Conservation (phyloP, 805 yeast species). For the Pichia ethanolica region DNA sequence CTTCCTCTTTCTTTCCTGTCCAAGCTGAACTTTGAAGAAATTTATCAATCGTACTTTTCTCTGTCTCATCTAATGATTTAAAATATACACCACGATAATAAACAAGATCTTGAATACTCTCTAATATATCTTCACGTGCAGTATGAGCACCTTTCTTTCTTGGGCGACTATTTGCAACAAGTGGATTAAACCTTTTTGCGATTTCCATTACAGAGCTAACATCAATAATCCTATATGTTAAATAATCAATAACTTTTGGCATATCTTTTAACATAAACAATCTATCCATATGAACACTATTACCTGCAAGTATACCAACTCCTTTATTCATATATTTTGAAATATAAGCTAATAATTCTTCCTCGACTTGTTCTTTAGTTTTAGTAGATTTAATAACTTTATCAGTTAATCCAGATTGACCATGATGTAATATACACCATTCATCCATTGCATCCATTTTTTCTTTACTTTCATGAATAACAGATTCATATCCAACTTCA, state of each 20-base stretch:
- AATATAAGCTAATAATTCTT: conserved; percentile 57
- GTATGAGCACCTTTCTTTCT: conserved; percentile 70
- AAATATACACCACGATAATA: conserved; percentile 72
- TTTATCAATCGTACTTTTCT: not conserved
- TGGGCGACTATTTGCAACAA: conserved; percentile 42
- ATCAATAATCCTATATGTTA: conserved; percentile 76
- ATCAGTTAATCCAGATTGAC: conserved; percentile 66
- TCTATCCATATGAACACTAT: conserved; percentile 86
- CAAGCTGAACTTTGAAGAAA: not conserved
- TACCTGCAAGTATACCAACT: conserved; percentile 79
- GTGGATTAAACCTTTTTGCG: conserved; percentile 31
- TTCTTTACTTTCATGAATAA: conserved; percentile 58
- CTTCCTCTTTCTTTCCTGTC: not conserved
- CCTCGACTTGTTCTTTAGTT: conserved; percentile 54
- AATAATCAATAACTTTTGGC: conserved; percentile 58
- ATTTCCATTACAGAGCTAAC: conserved; percentile 84
- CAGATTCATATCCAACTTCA: conserved; percentile 68
- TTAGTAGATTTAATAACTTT: conserved; percentile 51
- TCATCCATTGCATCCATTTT: conserved; percentile 68
- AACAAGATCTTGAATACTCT: conserved; percentile 74
- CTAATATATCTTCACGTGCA: conserved; percentile 81
- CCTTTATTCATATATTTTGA: conserved; percentile 44
- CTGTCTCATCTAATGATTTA: conserved; percentile 5
- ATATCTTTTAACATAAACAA: conserved; percentile 77
- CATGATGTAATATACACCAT: conserved; percentile 86